Base-by-base conservation (phyloP, 2,329 filamentous ascomycete species). In the Botrytis squamosa region DNA sequence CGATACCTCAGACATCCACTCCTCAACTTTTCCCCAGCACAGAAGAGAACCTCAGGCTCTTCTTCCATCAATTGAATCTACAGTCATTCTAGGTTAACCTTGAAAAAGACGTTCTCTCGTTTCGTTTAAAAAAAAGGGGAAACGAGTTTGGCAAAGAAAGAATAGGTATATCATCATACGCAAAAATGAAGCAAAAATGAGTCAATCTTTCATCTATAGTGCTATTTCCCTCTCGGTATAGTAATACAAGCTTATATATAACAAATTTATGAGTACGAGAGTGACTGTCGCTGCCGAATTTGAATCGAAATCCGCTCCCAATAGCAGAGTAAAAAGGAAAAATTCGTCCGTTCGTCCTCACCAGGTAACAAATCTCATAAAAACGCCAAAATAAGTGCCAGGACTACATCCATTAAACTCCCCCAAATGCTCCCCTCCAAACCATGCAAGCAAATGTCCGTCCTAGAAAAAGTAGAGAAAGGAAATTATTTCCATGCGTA, bases 351-450 rank as follows among this genome's bases (percentile, higher is more conserved):
- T 55, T 40, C n/a, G 9, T 40, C 46, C 52, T 42, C 49, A 55
- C 16, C 65, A 42, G 65, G 52, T 55, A n/a, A 38, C 3, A n/a
- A 38, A n/a, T 67, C 33, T 70, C 52, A 44, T 44, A 4, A 70
- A 12, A 68, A 72, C 71, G 71, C 71, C 71, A 52, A 49, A 60
- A 46, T 25, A n/a, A 68, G 59, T 71, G 59, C 69, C 69, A 22
- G 49, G 59, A 64, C 40, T 36, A 33, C 29, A 69, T 55, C 71
- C 71, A 72, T 62, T 60, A 38, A 68, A 72, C 71, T 68, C 71
- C 71, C 29, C 71, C 64, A 59, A 60, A 69, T 72, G 71, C 52
- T 57, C 40, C 71, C 71, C 46, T 49, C 71, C 71, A 14, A 72
- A 44, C 63, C 71, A 68, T 68, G 69, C 46, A 66, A 52, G 16